These are phyloP conservation scores for Elongisporangium prolatum DNA, from an alignment of 352 stramenopile species.

Conservation along the genomic window DNA sequence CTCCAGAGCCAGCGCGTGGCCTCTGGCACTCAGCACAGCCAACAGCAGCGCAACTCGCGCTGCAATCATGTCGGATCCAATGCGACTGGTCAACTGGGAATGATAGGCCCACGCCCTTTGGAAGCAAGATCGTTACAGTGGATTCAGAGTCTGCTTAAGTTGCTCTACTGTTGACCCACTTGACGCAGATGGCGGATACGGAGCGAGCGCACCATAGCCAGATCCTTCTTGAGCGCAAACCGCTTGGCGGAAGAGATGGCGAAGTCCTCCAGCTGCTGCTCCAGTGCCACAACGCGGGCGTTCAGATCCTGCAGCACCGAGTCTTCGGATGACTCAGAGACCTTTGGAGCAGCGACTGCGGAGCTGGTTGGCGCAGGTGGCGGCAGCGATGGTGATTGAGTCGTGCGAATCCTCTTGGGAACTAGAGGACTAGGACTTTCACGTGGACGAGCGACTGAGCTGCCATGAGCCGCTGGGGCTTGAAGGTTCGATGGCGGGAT, in stretches of 20 bases:
- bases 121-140: not conserved
- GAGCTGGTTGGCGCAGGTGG: not conserved
- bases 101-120: not conserved
- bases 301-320: slow-evolving; percentile 28
- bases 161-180: slow-evolving; percentile 15
- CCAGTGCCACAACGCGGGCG: slow-evolving; percentile 38
- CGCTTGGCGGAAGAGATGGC: slow-evolving; percentile 61
- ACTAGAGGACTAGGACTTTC: slow-evolving; percentile 13
- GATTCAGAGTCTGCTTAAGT: slow-evolving; percentile 6
- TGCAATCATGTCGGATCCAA: too few relatives aligned
- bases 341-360: not conserved
- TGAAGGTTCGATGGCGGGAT: slow-evolving; percentile 10
- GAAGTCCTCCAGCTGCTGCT: slow-evolving; percentile 59
- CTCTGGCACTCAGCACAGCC: too few relatives aligned
- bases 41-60: too few relatives aligned
- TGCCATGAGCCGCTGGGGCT: not conserved
- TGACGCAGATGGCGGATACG: slow-evolving; percentile 59
- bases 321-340: slow-evolving; percentile 8
- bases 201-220: slow-evolving; percentile 65
- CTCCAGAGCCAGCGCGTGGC: too few relatives aligned
- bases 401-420: slow-evolving; percentile 24
- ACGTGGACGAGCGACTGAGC: not conserved
- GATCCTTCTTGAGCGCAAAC: slow-evolving; percentile 76
- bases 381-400: slow-evolving; percentile 6
- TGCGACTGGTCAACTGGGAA: slow-evolving; percentile 2